These are phyloP conservation scores for Sequoia sempervirens DNA, from an alignment of 75 land plant species.

Conservation along the genomic window DNA sequence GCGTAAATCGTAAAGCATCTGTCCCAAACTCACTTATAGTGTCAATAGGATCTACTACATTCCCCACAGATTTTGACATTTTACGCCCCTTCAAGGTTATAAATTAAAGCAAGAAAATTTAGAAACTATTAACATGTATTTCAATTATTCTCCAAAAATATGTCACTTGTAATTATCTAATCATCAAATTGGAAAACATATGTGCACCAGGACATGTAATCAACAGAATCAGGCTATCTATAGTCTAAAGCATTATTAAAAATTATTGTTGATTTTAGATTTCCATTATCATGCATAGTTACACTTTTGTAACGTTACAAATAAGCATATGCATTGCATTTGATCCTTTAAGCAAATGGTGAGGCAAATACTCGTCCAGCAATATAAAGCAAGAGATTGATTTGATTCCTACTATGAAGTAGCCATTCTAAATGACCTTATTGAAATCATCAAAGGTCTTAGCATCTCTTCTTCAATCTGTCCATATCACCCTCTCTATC, in stretches of 20 bases:
- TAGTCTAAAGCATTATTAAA: background rate
- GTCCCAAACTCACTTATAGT: conserved; percentile 87
- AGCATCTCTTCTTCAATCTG: background rate
- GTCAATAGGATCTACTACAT: conserved; percentile 91
- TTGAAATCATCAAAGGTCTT: background rate
- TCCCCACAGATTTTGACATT: conserved; percentile 96
- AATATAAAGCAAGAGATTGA: background rate
- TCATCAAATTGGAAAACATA: background rate
- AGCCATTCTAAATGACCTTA: background rate
- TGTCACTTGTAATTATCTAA: background rate
- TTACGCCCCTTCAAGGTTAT: conserved; percentile 70
- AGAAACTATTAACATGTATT: background rate
- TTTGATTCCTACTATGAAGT: background rate
- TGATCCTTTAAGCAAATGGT: background rate
- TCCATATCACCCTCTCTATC: background rate
- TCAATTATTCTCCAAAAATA: background rate
- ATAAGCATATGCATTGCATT: background rate
- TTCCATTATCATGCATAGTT: background rate
- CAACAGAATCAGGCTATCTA: background rate
- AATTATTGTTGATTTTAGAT: background rate
- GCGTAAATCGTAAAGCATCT: conserved; percentile 93
- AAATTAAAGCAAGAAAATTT: background rate
- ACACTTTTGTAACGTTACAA: background rate
- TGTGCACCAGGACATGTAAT: background rate
- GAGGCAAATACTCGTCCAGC: background rate